Evolutionary conservation across 306 rosid genomes (phyloP).

Genomic region (Canavalia ensiformis): DNA sequence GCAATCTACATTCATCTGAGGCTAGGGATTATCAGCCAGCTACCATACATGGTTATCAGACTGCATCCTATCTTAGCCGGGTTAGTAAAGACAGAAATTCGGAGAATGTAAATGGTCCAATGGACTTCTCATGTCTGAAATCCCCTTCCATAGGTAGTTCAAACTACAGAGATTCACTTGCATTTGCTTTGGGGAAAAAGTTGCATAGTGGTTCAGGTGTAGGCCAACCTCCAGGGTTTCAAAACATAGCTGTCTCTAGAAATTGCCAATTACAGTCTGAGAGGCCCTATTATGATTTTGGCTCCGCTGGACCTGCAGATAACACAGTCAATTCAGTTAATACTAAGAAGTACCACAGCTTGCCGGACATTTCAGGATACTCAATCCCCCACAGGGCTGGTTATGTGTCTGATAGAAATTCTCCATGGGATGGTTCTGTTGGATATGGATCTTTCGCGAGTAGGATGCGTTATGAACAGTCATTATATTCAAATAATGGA

Average conservation of each 20-base stretch:
- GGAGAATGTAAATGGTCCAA: slow-evolving; percentile 61
- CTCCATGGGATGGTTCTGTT: slow-evolving; percentile 63
- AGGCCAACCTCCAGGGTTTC: slow-evolving; percentile 69
- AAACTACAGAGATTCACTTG: slow-evolving; percentile 68
- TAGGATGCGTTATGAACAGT: slow-evolving; percentile 54
- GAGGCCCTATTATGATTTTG: slow-evolving; percentile 60
- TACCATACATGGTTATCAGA: slow-evolving; percentile 82
- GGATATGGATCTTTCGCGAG: slow-evolving; percentile 66
- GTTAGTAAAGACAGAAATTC: slow-evolving; percentile 63
- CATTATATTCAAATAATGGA: slow-evolving; percentile 60
- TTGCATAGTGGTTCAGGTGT: slow-evolving; percentile 72
- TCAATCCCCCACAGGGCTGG: slow-evolving; percentile 63
- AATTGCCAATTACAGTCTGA: slow-evolving; percentile 69
- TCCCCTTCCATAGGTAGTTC: slow-evolving; percentile 62
- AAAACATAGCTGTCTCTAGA: slow-evolving; percentile 61
- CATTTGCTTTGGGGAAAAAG: slow-evolving; percentile 71
- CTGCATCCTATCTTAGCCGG: slow-evolving; percentile 64
- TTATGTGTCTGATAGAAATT: slow-evolving; percentile 59
- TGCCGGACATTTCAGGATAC: slow-evolving; percentile 78
- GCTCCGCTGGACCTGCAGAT: slow-evolving; percentile 62
- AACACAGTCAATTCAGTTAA: slow-evolving; percentile 60
- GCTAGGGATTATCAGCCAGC: slow-evolving; percentile 85
- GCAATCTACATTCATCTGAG: slow-evolving; percentile 66
- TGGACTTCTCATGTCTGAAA: slow-evolving; percentile 56
- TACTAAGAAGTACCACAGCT: slow-evolving; percentile 88